Base-by-base conservation (phyloP, 2,329 filamentous ascomycete genomes). In the Blastomyces parvus region DNA sequence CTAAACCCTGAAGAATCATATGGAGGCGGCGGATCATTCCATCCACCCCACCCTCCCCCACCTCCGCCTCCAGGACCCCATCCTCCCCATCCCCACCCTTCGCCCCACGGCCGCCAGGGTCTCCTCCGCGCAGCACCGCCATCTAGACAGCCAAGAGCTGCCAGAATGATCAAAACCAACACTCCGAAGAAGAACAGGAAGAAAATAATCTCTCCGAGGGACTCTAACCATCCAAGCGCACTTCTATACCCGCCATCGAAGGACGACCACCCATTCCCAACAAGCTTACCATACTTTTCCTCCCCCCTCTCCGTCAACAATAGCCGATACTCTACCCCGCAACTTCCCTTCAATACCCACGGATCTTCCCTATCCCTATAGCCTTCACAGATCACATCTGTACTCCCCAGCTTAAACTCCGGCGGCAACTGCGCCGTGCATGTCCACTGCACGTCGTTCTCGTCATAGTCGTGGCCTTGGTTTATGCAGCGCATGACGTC, bases 321-420 rank as follows among this genome's bases (percentile, higher is more conserved):
- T 7, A 97, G 77, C 17, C 88, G 82, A 76, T 97, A 97, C 77
- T 96, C 90, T 30, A 96, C 92, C 17, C 89, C 94, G 76, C 93
- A 97, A 74, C 89, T 94, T 27, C 94, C 94, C 71, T 89, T 91
- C 62, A 97, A 78, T n/a, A 97, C 84, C 74, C 91, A 95, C 0
- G 86, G 85, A 74, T 97, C 94, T 57, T 93, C 85, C 0, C 87
- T 77, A 17, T 79, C 81, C 64, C 84, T 80, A 77, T 96, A 97
- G 13, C 94, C 93, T 73, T 99, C 93, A 75, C 94, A 99, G 13
- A 91, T 81, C 62, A 97, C 93, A 66, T 97, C 92, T 13, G 93
- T 97, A 65, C 84, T 83, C 63, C 90, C 92, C 36, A 97, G 84
- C 75, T 87, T 88, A 76, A 87, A 86, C 67, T 87, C 85, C 13